Evolutionary conservation across 1,284 basidiomycete genomes (phyloP), one percentile per base, ranked within the genome.

Genomic region (Porodaedalea pini): DNA sequence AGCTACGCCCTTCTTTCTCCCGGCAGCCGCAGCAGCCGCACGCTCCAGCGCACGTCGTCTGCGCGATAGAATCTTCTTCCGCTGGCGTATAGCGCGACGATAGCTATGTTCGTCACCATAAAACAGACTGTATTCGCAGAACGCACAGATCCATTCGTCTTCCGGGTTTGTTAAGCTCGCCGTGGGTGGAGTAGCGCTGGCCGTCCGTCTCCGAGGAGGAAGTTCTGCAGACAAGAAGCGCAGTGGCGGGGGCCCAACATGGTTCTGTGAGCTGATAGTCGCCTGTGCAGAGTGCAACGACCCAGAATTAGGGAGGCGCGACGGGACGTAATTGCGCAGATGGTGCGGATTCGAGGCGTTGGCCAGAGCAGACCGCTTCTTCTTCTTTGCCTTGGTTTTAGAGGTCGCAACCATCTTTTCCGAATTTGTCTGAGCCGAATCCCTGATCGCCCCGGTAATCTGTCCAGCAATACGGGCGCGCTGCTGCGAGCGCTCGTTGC

Each of bases 311-410:
- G 88, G 85, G 58, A 91, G 72, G 11, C 90, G 79, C 54, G 89
- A 90, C 23, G 90, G 89, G 41, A 91, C 83, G 71, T 92, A 92
- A 73, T 94, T 94, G 65, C 88, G 79, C 48, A 93, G 78, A 73
- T 94, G 92, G 71, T 95, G 92, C 3, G 92, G 92, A 67, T 94
- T 94, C 44, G 89, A 89, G 52, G 89, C 89, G 69, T 94, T 93
- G 29, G 91, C 90, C 17, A 92, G 74, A 2, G 86, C 86, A 50
- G 88, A 88, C 47, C 90, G 80, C 71, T 93, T 94, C 81, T 94
- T 94, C 81, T 94, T 93, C 79, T 91, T 92, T 36, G 78, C 73
- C 70, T 76, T 68, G 51, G 67, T 57, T 56, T 75, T 78, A 66
- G 71, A 41, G 4, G 23, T 57, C 34, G 45, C 31, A 37, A 51